phyloP scores from a whole-genome alignment of 306 rosid genomes.

The Arachis hypogaea region DNA sequence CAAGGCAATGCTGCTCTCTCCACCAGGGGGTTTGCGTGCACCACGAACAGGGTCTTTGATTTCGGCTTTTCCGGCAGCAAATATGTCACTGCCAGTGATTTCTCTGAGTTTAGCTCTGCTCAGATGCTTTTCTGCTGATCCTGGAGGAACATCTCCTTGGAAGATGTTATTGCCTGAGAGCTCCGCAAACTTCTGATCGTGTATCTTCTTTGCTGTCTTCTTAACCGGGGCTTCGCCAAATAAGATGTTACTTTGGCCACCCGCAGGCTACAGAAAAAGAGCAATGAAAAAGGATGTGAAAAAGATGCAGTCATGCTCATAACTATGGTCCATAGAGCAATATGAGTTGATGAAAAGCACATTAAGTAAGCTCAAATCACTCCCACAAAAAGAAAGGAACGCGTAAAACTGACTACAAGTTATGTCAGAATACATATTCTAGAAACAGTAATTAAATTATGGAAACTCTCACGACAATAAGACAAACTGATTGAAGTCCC shows the following conservation, averaged over 20 bases:
- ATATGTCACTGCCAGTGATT: slow-evolving; percentile 89
- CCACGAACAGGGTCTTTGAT: slow-evolving; percentile 75
- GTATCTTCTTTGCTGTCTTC: slow-evolving; percentile 78
- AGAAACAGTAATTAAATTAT: neutral
- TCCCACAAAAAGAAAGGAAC: neutral
- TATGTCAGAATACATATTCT: neutral
- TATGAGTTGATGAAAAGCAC: neutral
- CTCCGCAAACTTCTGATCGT: slow-evolving; percentile 89
- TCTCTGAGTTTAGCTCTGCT: slow-evolving; percentile 91
- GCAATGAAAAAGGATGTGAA: slow-evolving; percentile 20
- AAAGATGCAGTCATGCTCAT: neutral
- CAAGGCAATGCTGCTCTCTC: slow-evolving; percentile 90
- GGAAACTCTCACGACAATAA: neutral
- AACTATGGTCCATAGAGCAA: neutral
- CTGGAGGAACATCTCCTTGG: slow-evolving; percentile 73
- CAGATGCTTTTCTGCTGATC: slow-evolving; percentile 77
- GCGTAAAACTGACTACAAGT: neutral
- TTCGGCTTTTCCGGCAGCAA: slow-evolving; percentile 79
- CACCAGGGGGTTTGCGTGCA: slow-evolving; percentile 92
- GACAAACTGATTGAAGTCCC: slow-evolving; percentile 10
- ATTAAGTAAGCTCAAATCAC: neutral
- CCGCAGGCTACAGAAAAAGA: slow-evolving; percentile 70
- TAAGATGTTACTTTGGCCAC: slow-evolving; percentile 91
- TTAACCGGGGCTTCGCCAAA: slow-evolving; percentile 73
- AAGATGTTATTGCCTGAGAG: slow-evolving; percentile 83